Percentiles rank a stretch among this genome's conserved stretches.
Conservation (phyloP, 1,139 yeast species). For the Spathaspora sp. region DNA sequence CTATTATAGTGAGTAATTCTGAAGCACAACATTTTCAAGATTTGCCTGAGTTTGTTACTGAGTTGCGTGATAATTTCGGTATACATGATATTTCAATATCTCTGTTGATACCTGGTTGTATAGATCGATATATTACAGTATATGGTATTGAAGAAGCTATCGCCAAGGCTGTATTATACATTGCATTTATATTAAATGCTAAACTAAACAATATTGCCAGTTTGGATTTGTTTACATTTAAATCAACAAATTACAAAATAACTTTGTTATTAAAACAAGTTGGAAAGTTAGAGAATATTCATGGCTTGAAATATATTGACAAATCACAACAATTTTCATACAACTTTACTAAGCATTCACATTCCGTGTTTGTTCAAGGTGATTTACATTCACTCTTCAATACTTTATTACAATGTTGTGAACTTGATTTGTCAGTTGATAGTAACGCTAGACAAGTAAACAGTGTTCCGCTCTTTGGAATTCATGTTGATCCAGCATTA, state of each 20-base stretch:
- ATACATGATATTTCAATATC: constrained; percentile 24
- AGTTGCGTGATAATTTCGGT: constrained; percentile 16
- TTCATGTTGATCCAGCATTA: constrained; percentile 27
- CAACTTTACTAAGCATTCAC: constrained; percentile 10
- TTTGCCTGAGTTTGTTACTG: constrained; percentile 1
- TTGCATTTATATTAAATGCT: constrained; percentile 23
- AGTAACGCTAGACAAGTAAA: constrained; percentile 17
- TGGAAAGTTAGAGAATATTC: not conserved
- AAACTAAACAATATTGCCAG: constrained; percentile 25
- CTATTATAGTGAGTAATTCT: constrained; percentile 23
- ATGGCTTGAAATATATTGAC: constrained; percentile 12
- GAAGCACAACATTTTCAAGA: constrained; percentile 28
- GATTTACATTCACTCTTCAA: constrained; percentile 21
- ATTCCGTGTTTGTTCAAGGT: constrained; percentile 18
- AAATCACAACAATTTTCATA: constrained; percentile 8
- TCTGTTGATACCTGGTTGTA: constrained; percentile 21
- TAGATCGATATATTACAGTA: constrained; percentile 29
- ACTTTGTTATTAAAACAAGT: constrained; percentile 7
- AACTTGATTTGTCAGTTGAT: constrained; percentile 7
- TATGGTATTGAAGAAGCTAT: constrained; percentile 24
- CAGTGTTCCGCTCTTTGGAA: constrained; percentile 23
- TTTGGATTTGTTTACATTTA: constrained; percentile 26
- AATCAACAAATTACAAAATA: constrained; percentile 28
- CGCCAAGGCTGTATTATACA: constrained; percentile 23
- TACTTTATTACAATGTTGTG: constrained; percentile 8